These are phyloP conservation scores for Wallemia ichthyophaga DNA, from an alignment of 1,284 basidiomycete species.

Conservation along the genomic window DNA sequence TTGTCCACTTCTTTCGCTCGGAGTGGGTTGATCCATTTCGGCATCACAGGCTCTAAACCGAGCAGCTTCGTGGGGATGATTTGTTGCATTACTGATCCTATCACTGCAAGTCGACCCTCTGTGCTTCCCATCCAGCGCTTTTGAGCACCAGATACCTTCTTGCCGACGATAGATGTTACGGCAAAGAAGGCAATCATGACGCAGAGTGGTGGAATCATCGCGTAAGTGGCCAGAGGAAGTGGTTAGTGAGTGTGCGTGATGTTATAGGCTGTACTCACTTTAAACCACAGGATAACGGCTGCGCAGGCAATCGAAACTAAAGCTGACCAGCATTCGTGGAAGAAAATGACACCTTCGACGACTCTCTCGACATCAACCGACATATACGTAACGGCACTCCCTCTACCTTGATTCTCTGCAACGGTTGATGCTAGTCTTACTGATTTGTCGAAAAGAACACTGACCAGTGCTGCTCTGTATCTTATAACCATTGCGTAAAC, in stretches of 20 bases:
- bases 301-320: conserved; percentile 8
- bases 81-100: not conserved
- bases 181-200: conserved; percentile 1
- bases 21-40: conserved; percentile 2
- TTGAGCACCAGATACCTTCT: conserved; percentile 6
- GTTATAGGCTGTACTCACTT: not conserved
- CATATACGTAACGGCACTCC: conserved; percentile 6
- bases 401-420: conserved; percentile 4
- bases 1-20: conserved; percentile 3
- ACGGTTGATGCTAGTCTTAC: conserved; percentile 4
- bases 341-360: conserved; percentile 9
- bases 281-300: conserved; percentile 9
- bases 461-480: conserved; percentile 2
- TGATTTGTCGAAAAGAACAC: conserved; percentile 5
- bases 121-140: conserved; percentile 10
- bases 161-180: not conserved
- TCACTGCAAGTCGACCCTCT: conserved; percentile 5
- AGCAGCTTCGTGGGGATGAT: conserved; percentile 6
- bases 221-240: conserved; percentile 4
- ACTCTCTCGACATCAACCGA: conserved; percentile 13
- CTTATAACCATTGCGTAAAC: conserved; percentile 5
- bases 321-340: conserved; percentile 11
- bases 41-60: conserved; percentile 4
- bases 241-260: not conserved
- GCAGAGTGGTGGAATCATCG: conserved; percentile 2